Percentiles rank a stretch among this genome's conserved stretches.
These are phyloP conservation scores for Candida sojae DNA, from an alignment of 1,139 yeast genomes.

Conservation along the genomic window DNA sequence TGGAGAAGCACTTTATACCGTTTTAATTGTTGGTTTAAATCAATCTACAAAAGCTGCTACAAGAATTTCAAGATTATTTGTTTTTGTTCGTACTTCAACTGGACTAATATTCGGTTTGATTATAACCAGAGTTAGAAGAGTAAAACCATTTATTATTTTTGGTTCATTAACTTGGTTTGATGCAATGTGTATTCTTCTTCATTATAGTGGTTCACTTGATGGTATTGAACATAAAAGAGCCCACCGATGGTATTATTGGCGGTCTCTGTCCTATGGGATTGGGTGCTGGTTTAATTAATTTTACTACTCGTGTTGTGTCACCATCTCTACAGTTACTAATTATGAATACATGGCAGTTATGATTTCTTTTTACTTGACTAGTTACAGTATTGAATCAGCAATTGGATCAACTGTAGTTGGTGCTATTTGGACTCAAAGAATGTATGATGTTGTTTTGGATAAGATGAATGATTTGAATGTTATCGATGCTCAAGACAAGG, in stretches of 20 bases:
- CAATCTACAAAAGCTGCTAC: constrained; percentile 62
- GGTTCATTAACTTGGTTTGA: constrained; percentile 51
- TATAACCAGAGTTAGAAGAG: constrained; percentile 50
- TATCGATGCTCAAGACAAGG: constrained; percentile 23
- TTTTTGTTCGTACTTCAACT: constrained; percentile 64
- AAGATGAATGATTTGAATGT: constrained; percentile 17
- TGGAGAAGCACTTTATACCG: constrained; percentile 65
- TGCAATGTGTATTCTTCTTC: constrained; percentile 32
- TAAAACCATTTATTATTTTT: constrained; percentile 60
- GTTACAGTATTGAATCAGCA: constrained; percentile 64
- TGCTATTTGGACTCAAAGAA: constrained; percentile 58
- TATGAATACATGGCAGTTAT: constrained; percentile 69
- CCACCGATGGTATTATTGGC: constrained; percentile 61
- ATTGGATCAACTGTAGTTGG: constrained; percentile 58
- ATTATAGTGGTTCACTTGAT: constrained; percentile 29
- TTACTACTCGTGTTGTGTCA: constrained; percentile 65
- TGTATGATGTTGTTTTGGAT: constrained; percentile 16
- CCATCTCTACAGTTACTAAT: constrained; percentile 61
- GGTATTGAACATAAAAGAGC: constrained; percentile 24
- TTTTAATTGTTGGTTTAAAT: constrained; percentile 61
- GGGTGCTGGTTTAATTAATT: constrained; percentile 73
- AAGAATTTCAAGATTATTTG: constrained; percentile 61
- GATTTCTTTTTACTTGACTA: constrained; percentile 54
- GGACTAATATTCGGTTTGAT: constrained; percentile 62
- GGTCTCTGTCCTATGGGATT: constrained; percentile 67